Evolutionary conservation across 495 filamentous ascomycete genomes (phyloP).

Genomic region (Margaritispora aquatica): DNA sequence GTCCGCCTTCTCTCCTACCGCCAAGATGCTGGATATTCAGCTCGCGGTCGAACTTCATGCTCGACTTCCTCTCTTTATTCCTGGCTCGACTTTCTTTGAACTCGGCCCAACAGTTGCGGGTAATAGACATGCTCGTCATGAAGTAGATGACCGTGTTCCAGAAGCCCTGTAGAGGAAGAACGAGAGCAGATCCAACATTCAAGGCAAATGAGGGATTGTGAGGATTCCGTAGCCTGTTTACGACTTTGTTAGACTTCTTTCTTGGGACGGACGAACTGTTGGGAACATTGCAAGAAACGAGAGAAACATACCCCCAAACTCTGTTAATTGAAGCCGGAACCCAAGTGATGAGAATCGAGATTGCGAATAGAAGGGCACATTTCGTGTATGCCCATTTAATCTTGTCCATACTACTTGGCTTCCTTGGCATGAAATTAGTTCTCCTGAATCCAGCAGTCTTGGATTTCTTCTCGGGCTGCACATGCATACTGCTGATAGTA

Average conservation of each 20-base stretch:
- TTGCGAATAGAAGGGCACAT: conserved; percentile 74
- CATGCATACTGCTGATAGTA: not conserved
- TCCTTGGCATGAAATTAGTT: not conserved
- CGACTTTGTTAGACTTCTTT: not conserved
- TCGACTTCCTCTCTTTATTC: not conserved
- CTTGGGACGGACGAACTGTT: not conserved
- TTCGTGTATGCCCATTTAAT: conserved; percentile 72
- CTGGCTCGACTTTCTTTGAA: not conserved
- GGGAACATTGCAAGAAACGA: not conserved
- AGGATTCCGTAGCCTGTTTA: conserved; percentile 44
- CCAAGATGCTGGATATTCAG: not conserved
- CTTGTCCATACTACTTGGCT: conserved; percentile 31
- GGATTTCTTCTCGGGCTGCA: not conserved
- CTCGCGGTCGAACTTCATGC: not conserved
- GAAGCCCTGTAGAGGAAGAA: conserved; percentile 78
- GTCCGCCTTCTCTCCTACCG: not conserved
- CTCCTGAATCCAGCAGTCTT: not conserved
- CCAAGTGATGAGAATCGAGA: conserved; percentile 77
- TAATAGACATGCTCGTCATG: conserved; percentile 34
- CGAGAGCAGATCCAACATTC: conserved; percentile 63
- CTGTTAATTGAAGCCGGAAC: conserved; percentile 74
- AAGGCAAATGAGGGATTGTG: conserved; percentile 53
- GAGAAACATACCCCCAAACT: conserved; percentile 42
- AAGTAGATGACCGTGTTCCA: conserved; percentile 81
- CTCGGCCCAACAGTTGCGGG: not conserved